Evolutionary conservation across 2,329 filamentous ascomycete species (phyloP).

Genomic region (Didymella sp.): DNA sequence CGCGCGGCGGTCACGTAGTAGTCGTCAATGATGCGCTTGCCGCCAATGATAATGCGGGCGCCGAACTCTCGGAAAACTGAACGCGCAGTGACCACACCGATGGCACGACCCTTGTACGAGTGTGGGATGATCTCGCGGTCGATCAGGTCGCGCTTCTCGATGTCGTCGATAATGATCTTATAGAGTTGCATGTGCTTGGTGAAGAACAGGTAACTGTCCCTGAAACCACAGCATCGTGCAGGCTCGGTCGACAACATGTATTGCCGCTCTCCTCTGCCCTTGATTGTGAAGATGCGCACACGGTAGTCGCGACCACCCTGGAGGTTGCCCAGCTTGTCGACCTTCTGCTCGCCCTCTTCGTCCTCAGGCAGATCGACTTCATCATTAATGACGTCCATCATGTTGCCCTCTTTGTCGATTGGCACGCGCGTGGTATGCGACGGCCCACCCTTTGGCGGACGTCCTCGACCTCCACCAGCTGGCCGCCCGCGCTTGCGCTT

Average conservation of each 20-base stretch:
- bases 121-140: slow-evolving; percentile 94
- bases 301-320: slow-evolving; percentile 88
- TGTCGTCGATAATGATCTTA: slow-evolving; percentile 97
- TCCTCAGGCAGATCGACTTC: slow-evolving; percentile 91
- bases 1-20: slow-evolving; percentile 81
- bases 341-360: slow-evolving; percentile 87
- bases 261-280: slow-evolving; percentile 79
- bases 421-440: slow-evolving; percentile 82
- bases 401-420: slow-evolving; percentile 91
- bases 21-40: slow-evolving; percentile 84
- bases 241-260: slow-evolving; percentile 99
- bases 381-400: slow-evolving; percentile 88
- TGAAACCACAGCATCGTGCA: slow-evolving; percentile 93
- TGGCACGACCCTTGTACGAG: slow-evolving; percentile 97
- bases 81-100: slow-evolving; percentile 93
- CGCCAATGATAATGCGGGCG: slow-evolving; percentile 90
- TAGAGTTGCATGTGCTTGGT: slow-evolving; percentile 95
- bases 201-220: slow-evolving; percentile 98
- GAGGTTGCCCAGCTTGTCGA: slow-evolving; percentile 86
- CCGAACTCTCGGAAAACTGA: slow-evolving; percentile 98
- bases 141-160: slow-evolving; percentile 97
- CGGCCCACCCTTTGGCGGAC: slow-evolving; percentile 72
- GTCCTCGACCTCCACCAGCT: slow-evolving; percentile 69
- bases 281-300: slow-evolving; percentile 92
- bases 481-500: slow-evolving; percentile 59